A percentile compares a stretch with the other conserved stretches of the same genome.
Evolutionary conservation across 140 eudicot genomes (phyloP).

Genomic region (Stevia rebaudiana): DNA sequence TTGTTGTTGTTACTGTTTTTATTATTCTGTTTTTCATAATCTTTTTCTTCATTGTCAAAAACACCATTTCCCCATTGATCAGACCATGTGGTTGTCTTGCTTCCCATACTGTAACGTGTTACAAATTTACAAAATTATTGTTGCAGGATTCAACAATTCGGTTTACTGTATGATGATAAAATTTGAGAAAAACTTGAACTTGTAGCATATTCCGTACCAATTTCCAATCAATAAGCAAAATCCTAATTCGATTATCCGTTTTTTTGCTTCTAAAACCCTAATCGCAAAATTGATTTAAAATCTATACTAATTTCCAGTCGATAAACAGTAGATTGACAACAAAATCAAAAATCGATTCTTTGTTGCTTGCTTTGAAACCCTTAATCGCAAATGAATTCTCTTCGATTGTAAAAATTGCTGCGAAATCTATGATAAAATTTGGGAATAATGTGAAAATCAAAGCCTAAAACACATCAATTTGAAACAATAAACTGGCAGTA

Average conservation of each 20-base stretch:
- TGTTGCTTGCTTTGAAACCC: slow-evolving; percentile 8
- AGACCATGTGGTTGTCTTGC: slow-evolving; percentile 42
- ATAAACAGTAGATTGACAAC: background rate
- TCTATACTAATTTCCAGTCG: background rate
- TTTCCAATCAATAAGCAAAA: background rate
- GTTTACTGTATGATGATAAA: too few species aligned
- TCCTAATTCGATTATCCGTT: background rate
- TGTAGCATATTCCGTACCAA: background rate
- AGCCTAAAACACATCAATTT: background rate
- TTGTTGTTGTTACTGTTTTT: slow-evolving; percentile 23
- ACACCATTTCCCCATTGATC: slow-evolving; percentile 42
- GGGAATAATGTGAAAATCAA: background rate
- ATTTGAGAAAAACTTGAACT: background rate
- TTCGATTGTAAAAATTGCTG: background rate
- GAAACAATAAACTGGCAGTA: background rate
- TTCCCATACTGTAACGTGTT: slow-evolving; percentile 23
- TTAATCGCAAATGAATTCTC: background rate
- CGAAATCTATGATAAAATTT: background rate
- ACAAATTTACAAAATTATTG: background rate
- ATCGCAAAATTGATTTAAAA: background rate
- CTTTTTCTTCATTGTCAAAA: slow-evolving; percentile 29
- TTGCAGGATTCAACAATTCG: too few species aligned
- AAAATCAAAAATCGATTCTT: background rate
- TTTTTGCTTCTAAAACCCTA: background rate
- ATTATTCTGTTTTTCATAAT: slow-evolving; percentile 9